Evolutionary conservation across 768 basidiomycete species (phyloP), one percentile per base, ranked within the genome.

Genomic region (Tylopilus felleus): DNA sequence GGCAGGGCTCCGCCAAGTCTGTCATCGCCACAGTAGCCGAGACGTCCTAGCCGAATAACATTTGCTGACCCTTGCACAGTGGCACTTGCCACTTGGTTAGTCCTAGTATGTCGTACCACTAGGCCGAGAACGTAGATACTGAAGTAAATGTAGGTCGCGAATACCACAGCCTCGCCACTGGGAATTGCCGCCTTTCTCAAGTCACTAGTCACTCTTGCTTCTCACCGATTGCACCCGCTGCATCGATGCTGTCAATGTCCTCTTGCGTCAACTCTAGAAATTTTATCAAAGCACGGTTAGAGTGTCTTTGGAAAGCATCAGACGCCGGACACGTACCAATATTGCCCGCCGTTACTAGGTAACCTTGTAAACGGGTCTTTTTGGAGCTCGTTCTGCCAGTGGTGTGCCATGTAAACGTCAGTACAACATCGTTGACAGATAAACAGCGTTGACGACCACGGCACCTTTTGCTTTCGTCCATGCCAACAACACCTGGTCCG

Each of bases 401-500:
- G 31, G 19, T 8, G 19, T n/a, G 13, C 9, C 17, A 12, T 39
- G 17, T 19, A 39, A 39, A 21, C 38, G 17, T 39, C 8, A 39
- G 19, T 17, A n/a, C 17, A 14, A 33, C 38, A 12, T 38, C 36
- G 38, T 7, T 39, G n/a, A n/a, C n/a, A n/a, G n/a, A n/a, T n/a
- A 14, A n/a, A 22, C 10, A 23, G 12, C 22, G 42, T 41, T 88
- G 58, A 88, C 77, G 23, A 78, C 77, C 5, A 87, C 80, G 0
- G 79, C 80, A 10, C 82, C 84, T 65, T 90, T 89, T 7, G 80
- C 74, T 62, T 82, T 86, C 5, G 80, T 77, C 88, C 88, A 88
- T 1, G 86, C 85, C 8, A 89, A 74, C 5, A 90, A 72, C 8
- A 86, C 78, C 64, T 90, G 88, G 28, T 88, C 87, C 2, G 78